phyloP scores from a whole-genome alignment of 2,329 filamentous ascomycete species.

The Diaporthe sp. region DNA sequence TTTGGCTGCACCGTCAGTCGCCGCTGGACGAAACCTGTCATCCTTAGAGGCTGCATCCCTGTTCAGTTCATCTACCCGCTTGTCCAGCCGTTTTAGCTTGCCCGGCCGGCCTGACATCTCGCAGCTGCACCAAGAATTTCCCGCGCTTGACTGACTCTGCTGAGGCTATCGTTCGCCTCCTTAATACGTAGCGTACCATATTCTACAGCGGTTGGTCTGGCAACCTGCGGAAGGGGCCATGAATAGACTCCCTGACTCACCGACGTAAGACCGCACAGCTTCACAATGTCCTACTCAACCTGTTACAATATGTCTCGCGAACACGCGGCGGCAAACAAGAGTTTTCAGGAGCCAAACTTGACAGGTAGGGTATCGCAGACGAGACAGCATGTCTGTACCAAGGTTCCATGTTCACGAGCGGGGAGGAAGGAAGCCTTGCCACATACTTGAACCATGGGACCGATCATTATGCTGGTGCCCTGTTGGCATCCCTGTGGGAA shows the following conservation, averaged over 20 bases:
- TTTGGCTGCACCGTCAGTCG: background rate
- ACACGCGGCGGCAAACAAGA: conserved; percentile 2
- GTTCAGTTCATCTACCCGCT: conserved; percentile 5
- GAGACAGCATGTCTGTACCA: background rate
- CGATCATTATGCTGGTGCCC: conserved; percentile 20
- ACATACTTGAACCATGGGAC: conserved; percentile 21
- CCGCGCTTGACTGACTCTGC: background rate
- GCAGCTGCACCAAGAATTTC: background rate
- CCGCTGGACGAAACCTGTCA: conserved; percentile 10
- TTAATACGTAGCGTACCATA: conserved; percentile 10
- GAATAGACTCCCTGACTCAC: background rate
- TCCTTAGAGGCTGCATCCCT: conserved; percentile 10
- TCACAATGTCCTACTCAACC: conserved; percentile 1
- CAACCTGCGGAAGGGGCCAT: background rate
- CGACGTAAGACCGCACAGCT: background rate
- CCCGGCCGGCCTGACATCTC: background rate
- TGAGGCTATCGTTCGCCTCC: background rate
- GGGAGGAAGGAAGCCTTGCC: background rate
- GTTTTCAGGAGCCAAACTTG: background rate
- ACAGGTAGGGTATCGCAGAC: conserved; percentile 1
- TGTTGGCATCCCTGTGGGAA: conserved; percentile 10
- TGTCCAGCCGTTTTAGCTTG: conserved; percentile 18
- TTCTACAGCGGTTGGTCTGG: background rate
- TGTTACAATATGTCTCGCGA: conserved; percentile 16
- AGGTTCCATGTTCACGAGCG: background rate